Percentiles rank a stretch among this genome's conserved stretches.
phyloP scores from a whole-genome alignment of 176 grass and related monocot species.

The Carex scoparia region DNA sequence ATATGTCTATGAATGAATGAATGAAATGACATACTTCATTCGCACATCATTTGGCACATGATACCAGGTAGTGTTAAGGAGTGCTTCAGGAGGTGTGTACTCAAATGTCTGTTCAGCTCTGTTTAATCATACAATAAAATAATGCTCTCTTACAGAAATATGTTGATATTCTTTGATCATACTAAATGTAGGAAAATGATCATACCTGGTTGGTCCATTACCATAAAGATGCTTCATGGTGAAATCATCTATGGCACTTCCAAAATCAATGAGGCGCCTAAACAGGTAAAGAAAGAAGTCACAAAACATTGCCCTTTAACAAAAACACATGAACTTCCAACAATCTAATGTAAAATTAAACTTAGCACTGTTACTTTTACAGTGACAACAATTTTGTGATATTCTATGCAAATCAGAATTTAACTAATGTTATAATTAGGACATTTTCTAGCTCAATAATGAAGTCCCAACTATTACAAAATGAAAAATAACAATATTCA shows the following conservation, averaged over 20 bases:
- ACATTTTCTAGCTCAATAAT: not conserved
- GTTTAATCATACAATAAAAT: slow-evolving; percentile 25
- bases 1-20: slow-evolving; percentile 8
- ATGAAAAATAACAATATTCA: not conserved
- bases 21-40: slow-evolving; percentile 58
- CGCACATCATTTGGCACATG: slow-evolving; percentile 63
- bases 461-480: not conserved
- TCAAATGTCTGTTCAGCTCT: slow-evolving; percentile 96
- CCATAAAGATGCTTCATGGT: slow-evolving; percentile 92
- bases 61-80: slow-evolving; percentile 89
- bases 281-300: slow-evolving; percentile 18
- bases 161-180: not conserved
- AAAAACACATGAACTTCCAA: slow-evolving; percentile 2
- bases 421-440: not conserved
- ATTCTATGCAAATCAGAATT: slow-evolving; percentile 4
- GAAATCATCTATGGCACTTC: slow-evolving; percentile 97
- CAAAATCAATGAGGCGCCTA: slow-evolving; percentile 94
- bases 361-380: not conserved
- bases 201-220: slow-evolving; percentile 72
- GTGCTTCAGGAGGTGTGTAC: slow-evolving; percentile 90
- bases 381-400: not conserved
- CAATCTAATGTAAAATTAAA: not conserved
- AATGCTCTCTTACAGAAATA: slow-evolving; percentile 19
- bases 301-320: not conserved
- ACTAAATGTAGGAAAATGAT: not conserved